A percentile compares a stretch with the other conserved stretches of the same genome.
Conservation (phyloP, 2,329 filamentous ascomycete genomes). For the Orbilia brochopaga region DNA sequence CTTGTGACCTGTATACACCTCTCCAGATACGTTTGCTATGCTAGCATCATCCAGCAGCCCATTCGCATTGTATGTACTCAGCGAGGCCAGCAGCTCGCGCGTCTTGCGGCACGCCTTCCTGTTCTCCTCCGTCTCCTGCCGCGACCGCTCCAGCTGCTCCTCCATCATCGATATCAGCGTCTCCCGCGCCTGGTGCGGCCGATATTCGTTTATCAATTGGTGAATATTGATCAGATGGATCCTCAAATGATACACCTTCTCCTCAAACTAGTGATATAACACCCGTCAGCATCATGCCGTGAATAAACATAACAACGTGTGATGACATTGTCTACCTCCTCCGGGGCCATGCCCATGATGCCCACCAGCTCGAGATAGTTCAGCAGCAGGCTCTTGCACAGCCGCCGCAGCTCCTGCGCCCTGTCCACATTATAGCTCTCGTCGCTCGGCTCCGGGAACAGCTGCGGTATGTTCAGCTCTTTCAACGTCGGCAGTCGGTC, state of each 20-base stretch:
- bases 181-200: conserved; percentile 89
- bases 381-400: conserved; percentile 82
- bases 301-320: no score
- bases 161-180: conserved; percentile 87
- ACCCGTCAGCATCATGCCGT: no score
- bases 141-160: conserved; percentile 74
- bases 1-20: conserved; percentile 54
- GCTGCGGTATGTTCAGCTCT: conserved; percentile 73
- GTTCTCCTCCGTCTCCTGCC: conserved; percentile 74
- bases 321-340: conserved; percentile 58
- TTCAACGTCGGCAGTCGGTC: conserved; percentile 71
- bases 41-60: conserved; percentile 37
- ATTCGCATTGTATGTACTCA: conserved; percentile 59
- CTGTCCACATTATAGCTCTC: conserved; percentile 68
- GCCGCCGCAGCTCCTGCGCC: conserved; percentile 72
- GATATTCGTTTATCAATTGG: conserved; percentile 90
- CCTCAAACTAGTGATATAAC: no score
- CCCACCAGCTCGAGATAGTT: conserved; percentile 87
- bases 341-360: conserved; percentile 70
- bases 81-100: conserved; percentile 72
- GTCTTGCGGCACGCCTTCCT: conserved; percentile 73
- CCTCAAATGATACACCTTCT: conserved; percentile 78
- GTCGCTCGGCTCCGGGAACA: conserved; percentile 64
- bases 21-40: conserved; percentile 52
- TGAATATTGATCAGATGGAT: conserved; percentile 90